Percentiles rank a stretch among this genome's conserved stretches.
phyloP scores from a whole-genome alignment of 2,329 filamentous ascomycete species.

The Colletotrichum chrysophilum region DNA sequence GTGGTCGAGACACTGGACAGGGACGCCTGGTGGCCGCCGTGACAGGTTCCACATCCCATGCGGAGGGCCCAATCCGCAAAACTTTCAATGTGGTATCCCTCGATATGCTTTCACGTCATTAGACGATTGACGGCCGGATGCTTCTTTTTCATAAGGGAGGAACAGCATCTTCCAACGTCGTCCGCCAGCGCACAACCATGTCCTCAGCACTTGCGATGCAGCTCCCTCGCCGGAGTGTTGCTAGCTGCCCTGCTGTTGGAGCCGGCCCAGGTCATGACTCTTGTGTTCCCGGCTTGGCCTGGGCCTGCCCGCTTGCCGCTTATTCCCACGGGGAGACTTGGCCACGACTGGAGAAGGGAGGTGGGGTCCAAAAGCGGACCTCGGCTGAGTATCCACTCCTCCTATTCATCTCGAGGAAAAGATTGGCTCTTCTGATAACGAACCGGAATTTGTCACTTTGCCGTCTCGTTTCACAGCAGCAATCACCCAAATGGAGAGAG shows the following conservation, averaged over 20 bases:
- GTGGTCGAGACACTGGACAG: background rate
- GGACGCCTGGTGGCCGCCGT: background rate
- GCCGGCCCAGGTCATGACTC: background rate
- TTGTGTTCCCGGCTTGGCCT: background rate
- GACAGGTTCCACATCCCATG: background rate
- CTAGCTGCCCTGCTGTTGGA: background rate
- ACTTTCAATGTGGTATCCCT: background rate
- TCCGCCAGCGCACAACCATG: background rate
- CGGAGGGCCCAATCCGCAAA: background rate
- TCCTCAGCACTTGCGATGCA: background rate
- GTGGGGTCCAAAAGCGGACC: slow-evolving; percentile 6
- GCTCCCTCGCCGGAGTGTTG: background rate
- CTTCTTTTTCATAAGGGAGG: background rate
- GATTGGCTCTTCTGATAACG: background rate
- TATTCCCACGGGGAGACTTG: background rate
- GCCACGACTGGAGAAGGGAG: background rate
- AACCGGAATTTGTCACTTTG: background rate
- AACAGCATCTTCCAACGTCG: background rate
- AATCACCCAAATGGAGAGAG: background rate
- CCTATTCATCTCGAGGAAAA: background rate
- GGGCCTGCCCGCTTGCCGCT: background rate
- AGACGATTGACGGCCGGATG: background rate
- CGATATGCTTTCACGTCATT: background rate
- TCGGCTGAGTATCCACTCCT: slow-evolving; percentile 10
- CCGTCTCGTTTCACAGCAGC: background rate